Evolutionary conservation across 1,284 basidiomycete genomes (phyloP), one percentile per base, ranked within the genome.

Genomic region (Athelia psychrophila): DNA sequence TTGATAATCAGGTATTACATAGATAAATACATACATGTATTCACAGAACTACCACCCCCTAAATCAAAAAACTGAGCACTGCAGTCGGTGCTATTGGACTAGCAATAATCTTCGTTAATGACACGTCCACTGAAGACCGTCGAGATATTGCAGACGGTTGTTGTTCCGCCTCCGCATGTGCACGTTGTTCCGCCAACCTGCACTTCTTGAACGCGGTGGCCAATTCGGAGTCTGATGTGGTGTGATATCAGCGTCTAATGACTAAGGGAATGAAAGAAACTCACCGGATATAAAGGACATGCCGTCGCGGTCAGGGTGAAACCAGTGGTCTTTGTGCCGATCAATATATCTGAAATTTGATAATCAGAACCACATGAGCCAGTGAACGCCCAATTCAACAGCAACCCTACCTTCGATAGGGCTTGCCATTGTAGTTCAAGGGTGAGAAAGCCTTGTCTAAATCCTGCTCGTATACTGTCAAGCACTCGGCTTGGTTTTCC

Each of bases 331-430:
- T 40, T 71, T 64, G 40, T 74, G 70, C 52, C 74, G 68, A 54
- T 83, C 77, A 2, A 81, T 83, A 57, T 72, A 80, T 55, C 80
- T 78, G 44, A 46, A 48, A 42, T 3, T 56, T 47, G n/a, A 51
- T 44, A 44, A 30, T 32, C 38, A 49, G 24, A 22, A 24, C 16
- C 22, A n/a, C n/a, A 23, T n/a, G 38, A 16, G 6, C 8, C 6
- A 16, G 5, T 30, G 27, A 13, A 23, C 36, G 50, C 48, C 49
- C 47, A 51, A 40, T 47, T 9, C 40, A 20, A n/a, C n/a, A n/a
- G n/a, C n/a, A n/a, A n/a, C n/a, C n/a, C n/a, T n/a, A 86, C 86
- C 76, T 85, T 62, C 86, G 76, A 53, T 77, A 64, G 8, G 85
- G 81, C 42, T 77, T 71, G 8, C 86, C 81, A 57, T 85, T 78